phyloP scores from a whole-genome alignment of 2,329 filamentous ascomycete genomes.

The Harringtonia lauricola region DNA sequence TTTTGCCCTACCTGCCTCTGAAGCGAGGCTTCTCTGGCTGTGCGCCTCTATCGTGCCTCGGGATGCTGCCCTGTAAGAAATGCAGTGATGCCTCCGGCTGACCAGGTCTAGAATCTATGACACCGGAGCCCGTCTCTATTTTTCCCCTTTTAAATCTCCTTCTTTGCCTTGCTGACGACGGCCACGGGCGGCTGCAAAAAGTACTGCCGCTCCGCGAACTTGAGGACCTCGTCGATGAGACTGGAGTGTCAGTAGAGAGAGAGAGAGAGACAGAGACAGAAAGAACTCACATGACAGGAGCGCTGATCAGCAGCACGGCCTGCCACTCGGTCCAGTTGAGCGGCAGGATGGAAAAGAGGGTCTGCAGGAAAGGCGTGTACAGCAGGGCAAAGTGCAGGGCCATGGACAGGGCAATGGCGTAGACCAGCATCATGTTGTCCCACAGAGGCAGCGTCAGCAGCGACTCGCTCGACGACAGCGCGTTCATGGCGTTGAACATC shows the following conservation, averaged over 20 bases:
- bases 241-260: conserved; percentile 25
- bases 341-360: conserved; percentile 82
- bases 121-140: background rate
- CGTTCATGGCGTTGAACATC: conserved; percentile 99
- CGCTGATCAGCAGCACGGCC: conserved; percentile 78
- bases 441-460: conserved; percentile 89
- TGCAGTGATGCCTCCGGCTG: too few species aligned
- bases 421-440: conserved; percentile 97
- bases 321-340: conserved; percentile 83
- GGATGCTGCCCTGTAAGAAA: too few species aligned
- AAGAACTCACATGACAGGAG: conserved; percentile 74
- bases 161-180: conserved; percentile 34
- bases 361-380: conserved; percentile 82
- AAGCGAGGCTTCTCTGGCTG: too few species aligned
- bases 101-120: too few species aligned
- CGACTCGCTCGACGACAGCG: conserved; percentile 87
- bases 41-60: too few species aligned
- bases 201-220: conserved; percentile 60
- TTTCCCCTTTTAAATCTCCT: conserved; percentile 33
- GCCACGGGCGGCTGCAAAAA: conserved; percentile 43
- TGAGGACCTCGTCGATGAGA: conserved; percentile 74
- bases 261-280: background rate
- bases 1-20: too few species aligned
- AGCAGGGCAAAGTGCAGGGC: conserved; percentile 86
- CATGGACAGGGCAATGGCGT: conserved; percentile 90